phyloP scores from a whole-genome alignment of 768 basidiomycete genomes.

The Amyloporia xantha region DNA sequence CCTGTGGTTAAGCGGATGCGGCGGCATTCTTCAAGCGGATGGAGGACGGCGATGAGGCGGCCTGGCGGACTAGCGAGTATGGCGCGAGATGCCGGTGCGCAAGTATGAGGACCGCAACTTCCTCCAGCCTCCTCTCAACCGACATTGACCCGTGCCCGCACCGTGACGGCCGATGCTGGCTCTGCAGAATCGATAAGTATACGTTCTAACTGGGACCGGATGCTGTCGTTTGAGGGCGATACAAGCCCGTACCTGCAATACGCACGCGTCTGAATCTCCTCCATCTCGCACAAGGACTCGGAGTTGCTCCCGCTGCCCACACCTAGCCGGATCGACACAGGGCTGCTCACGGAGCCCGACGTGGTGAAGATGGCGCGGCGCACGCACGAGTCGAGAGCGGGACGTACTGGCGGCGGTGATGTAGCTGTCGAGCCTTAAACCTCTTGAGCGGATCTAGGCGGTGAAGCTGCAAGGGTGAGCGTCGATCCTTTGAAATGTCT shows the following conservation, averaged over 20 bases:
- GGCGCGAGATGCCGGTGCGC: slow-evolving; percentile 86
- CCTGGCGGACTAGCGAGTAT: slow-evolving; percentile 87
- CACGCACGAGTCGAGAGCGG: slow-evolving; percentile 78
- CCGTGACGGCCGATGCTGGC: no score
- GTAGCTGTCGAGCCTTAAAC: slow-evolving; percentile 81
- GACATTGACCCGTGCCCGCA: neutral
- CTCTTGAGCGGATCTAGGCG: slow-evolving; percentile 84
- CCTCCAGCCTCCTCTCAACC: neutral
- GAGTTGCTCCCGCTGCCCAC: slow-evolving; percentile 73
- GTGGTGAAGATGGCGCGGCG: slow-evolving; percentile 81
- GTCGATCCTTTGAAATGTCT: no score
- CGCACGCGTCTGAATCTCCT: slow-evolving; percentile 88
- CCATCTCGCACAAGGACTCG: slow-evolving; percentile 88
- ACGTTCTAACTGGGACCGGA: slow-evolving; percentile 90
- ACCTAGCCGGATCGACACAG: slow-evolving; percentile 59
- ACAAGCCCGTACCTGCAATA: slow-evolving; percentile 96
- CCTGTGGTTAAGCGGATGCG: slow-evolving; percentile 68
- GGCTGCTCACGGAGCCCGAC: slow-evolving; percentile 66
- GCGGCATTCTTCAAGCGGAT: slow-evolving; percentile 89
- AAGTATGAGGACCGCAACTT: slow-evolving; percentile 57
- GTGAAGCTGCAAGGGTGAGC: no score
- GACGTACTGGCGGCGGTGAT: slow-evolving; percentile 84
- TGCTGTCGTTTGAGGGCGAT: slow-evolving; percentile 95
- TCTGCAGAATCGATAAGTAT: slow-evolving; percentile 85
- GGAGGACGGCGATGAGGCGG: slow-evolving; percentile 86